Base-by-base conservation (phyloP, 257 asterid genomes). In the Linderniella brevidens region DNA sequence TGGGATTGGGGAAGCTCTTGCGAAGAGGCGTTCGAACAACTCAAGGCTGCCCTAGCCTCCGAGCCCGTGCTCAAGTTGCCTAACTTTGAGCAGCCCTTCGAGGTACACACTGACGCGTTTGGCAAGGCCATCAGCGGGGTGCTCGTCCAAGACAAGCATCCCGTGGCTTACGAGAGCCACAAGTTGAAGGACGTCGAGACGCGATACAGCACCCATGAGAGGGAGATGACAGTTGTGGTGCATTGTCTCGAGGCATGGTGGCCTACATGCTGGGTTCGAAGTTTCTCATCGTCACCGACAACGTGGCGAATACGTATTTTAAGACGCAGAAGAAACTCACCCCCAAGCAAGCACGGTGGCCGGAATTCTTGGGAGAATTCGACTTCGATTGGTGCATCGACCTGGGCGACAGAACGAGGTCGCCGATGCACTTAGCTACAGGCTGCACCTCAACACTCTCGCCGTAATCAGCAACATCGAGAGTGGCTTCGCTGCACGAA, bases 61-160 rank as follows among this genome's bases (percentile, higher is more conserved):
- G 9, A 19, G 0, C 57, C 37, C 0, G 13, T 65, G 1, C 9
- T 60, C 13, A 47, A 20, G 13, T 3, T 55, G 17, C 49, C 11
- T 0, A 19, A 46, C 4, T 55, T 65, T 5, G 51, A 36, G 0
- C 1, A 1, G 1, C 29, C 57, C 0, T 52, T 65, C 18, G 50
- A 60, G 8, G 50, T 65, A 1, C 48, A 48, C 7, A 18, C 13
- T 0, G 48, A 56, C 39, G 55, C 55, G 14, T 56, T 40, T 0
- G 51, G 43, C 3, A 18, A 19, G 1, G 51, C 37, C 1, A n/a
- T 50, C 0, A 37, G 52, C 1, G 57, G 46, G 0, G 51, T 41
- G 15, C 11, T 58, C 8, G 46, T 58, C 0, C 57, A 49, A 6
- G 46, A 49, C 0, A n/a, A 17, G 0, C 46, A 50, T 17, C 52